phyloP scores from a whole-genome alignment of 371 early-diverging fungal species.

The Apophysomyces sp. region DNA sequence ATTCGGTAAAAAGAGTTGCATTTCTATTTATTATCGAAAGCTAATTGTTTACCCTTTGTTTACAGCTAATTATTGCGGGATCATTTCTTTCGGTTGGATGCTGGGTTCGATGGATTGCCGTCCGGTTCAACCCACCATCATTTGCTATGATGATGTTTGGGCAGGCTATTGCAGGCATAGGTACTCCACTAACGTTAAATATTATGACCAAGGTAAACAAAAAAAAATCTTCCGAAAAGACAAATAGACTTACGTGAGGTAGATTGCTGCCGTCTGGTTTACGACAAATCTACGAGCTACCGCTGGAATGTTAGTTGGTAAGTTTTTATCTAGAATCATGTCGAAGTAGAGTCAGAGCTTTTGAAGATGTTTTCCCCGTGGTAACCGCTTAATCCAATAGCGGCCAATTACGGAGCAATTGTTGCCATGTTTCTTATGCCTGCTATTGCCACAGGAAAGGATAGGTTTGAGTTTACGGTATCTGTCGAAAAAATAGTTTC shows the following conservation, averaged over 20 bases:
- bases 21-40: too few species aligned
- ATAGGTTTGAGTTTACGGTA: conserved; percentile 28
- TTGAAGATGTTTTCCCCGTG: not conserved
- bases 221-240: not conserved
- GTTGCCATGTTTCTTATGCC: conserved; percentile 35
- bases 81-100: conserved; percentile 50
- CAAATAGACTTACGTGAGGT: not conserved
- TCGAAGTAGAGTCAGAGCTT: not conserved
- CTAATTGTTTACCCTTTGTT: not conserved
- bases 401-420: conserved; percentile 36
- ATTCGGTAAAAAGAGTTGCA: conserved; percentile 25
- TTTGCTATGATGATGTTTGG: conserved; percentile 56
- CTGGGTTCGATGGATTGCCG: conserved; percentile 59
- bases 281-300: conserved; percentile 31
- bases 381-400: conserved; percentile 1
- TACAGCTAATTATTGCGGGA: conserved; percentile 48
- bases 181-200: conserved; percentile 63
- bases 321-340: not conserved
- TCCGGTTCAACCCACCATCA: conserved; percentile 35
- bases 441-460: conserved; percentile 24
- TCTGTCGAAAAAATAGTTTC: not conserved
- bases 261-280: conserved; percentile 35
- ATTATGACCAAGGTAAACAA: conserved; percentile 50
- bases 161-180: conserved; percentile 58
- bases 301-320: conserved; percentile 37